Conservation (phyloP, 2,329 filamentous ascomycete species). For the Pseudogymnoascus sp. region DNA sequence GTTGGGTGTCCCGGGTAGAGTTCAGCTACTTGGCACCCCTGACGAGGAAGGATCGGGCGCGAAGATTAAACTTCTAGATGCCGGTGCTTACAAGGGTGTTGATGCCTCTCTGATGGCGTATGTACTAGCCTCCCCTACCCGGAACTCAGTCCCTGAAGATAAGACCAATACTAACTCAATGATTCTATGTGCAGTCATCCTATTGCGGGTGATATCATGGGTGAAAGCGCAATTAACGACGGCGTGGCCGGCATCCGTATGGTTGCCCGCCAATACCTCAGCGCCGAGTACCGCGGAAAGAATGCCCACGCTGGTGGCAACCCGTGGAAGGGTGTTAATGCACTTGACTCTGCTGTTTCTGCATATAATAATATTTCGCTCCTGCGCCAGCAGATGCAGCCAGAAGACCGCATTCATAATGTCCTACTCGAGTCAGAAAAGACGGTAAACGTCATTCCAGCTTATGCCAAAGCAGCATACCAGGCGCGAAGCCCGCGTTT, state of each 20-base stretch:
- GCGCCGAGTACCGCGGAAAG: conserved; percentile 45
- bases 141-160: not conserved
- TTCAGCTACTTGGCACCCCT: conserved; percentile 32
- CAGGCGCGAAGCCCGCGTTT: conserved; percentile 38
- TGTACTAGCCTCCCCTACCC: conserved; percentile 17
- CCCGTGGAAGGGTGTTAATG: conserved; percentile 54
- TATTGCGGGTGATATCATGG: not conserved
- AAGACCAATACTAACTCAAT: not conserved
- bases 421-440: conserved; percentile 46
- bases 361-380: conserved; percentile 42
- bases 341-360: conserved; percentile 47
- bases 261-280: conserved; percentile 42
- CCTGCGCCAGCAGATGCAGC: conserved; percentile 48
- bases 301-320: conserved; percentile 48
- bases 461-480: conserved; percentile 38
- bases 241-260: conserved; percentile 35
- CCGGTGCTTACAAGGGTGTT: conserved; percentile 37
- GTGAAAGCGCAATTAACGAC: not conserved
- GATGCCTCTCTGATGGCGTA: conserved; percentile 36
- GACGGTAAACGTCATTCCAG: conserved; percentile 50
- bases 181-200: not conserved
- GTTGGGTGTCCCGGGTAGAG: conserved; percentile 13
- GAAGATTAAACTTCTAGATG: conserved; percentile 37
- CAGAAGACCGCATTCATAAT: conserved; percentile 40
- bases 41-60: conserved; percentile 34